Percentiles rank a stretch among this genome's conserved stretches.
Evolutionary conservation across 2,329 filamentous ascomycete genomes (phyloP).

Genomic region (Aspergillus quadrilineatus): DNA sequence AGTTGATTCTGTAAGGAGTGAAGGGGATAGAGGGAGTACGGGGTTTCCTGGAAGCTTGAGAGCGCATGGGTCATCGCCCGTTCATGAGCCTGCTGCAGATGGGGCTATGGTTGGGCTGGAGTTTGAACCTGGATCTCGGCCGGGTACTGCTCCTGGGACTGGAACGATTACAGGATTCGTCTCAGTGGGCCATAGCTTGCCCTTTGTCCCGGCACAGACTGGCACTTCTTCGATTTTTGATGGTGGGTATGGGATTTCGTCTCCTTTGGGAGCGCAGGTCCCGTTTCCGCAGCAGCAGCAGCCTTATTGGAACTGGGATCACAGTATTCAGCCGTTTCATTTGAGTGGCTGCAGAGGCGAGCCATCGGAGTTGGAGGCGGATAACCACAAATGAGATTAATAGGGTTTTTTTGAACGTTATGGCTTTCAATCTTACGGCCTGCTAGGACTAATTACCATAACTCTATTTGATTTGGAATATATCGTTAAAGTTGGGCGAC

Average conservation of each 20-base stretch:
- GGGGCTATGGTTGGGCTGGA: neutral
- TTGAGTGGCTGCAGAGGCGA: neutral
- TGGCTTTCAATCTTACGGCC: neutral
- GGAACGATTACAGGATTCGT: neutral
- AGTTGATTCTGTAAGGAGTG: neutral
- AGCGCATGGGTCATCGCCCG: neutral
- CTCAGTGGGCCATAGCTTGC: neutral
- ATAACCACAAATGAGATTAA: neutral
- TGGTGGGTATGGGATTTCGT: neutral
- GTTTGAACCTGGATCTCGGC: neutral
- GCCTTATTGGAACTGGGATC: slow-evolving; percentile 10
- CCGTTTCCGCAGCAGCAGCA: neutral
- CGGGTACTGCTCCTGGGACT: neutral
- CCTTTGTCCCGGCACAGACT: neutral
- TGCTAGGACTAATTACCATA: no score
- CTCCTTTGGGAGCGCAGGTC: neutral
- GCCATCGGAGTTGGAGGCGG: slow-evolving; percentile 8
- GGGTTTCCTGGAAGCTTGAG: neutral
- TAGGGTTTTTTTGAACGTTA: neutral
- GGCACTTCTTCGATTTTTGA: neutral
- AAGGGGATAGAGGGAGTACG: neutral
- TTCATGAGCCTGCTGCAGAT: neutral
- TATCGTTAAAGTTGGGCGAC: neutral
- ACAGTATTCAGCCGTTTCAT: neutral
- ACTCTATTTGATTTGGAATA: no score